Conservation (phyloP, 768 basidiomycete genomes). For the Amanita muscaria region DNA sequence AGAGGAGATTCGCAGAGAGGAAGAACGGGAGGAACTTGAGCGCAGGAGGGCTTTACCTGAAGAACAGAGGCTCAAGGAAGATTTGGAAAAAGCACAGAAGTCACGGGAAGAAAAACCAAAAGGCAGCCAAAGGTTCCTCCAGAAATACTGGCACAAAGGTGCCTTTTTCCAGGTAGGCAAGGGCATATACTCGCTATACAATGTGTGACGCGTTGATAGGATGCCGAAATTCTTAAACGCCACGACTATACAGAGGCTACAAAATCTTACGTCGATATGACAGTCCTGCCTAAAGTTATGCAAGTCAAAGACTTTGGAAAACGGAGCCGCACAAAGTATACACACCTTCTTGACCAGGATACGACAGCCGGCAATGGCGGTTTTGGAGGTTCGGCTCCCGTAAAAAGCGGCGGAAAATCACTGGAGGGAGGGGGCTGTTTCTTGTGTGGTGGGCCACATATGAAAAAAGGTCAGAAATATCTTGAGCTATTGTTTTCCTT, state of each 20-base stretch:
- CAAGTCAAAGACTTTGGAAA: slow-evolving; percentile 95
- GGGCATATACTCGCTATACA: not conserved
- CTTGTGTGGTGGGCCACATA: slow-evolving; percentile 87
- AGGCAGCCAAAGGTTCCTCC: slow-evolving; percentile 85
- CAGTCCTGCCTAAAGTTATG: slow-evolving; percentile 89
- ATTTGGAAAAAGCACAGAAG: slow-evolving; percentile 78
- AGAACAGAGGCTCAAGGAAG: slow-evolving; percentile 86
- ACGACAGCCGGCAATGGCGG: slow-evolving; percentile 61
- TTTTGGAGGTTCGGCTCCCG: slow-evolving; percentile 50
- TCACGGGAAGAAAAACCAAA: slow-evolving; percentile 83
- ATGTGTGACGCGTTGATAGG: slow-evolving; percentile 29
- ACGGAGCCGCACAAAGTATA: slow-evolving; percentile 90
- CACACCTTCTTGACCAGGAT: slow-evolving; percentile 92
- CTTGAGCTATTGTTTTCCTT: not conserved
- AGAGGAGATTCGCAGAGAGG: slow-evolving; percentile 69
- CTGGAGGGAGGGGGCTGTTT: slow-evolving; percentile 73
- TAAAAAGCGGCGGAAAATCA: slow-evolving; percentile 47
- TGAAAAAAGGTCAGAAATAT: slow-evolving; percentile 65
- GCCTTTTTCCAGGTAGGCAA: slow-evolving; percentile 85
- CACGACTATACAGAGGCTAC: slow-evolving; percentile 90
- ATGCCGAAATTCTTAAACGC: slow-evolving; percentile 74
- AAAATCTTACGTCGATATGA: slow-evolving; percentile 80
- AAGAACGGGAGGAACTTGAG: slow-evolving; percentile 88
- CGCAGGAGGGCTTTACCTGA: slow-evolving; percentile 88
- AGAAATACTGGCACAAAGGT: slow-evolving; percentile 99